phyloP scores from a whole-genome alignment of 345 rosid genomes.

The Capsella bursapastoris region DNA sequence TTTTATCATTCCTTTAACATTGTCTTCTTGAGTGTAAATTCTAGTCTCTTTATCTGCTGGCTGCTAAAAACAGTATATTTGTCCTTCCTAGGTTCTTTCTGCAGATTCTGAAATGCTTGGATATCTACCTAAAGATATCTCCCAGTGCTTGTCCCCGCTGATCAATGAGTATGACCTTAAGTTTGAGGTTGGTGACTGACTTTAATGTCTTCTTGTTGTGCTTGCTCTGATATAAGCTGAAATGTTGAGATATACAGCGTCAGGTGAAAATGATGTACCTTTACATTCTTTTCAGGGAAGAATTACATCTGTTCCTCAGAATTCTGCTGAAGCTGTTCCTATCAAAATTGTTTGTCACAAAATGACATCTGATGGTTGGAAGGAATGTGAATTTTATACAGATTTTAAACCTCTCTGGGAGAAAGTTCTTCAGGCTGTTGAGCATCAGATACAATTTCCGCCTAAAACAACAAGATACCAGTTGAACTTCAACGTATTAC shows the following conservation, averaged over 20 bases:
- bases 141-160: conserved; percentile 71
- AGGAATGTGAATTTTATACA: conserved; percentile 43
- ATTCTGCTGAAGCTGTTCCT: conserved; percentile 64
- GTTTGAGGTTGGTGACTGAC: conserved; percentile 65
- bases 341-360: conserved; percentile 57
- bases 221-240: conserved; percentile 15
- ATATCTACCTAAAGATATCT: conserved; percentile 77
- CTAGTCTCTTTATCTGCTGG: conserved; percentile 13
- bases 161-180: conserved; percentile 57
- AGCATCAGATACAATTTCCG: conserved; percentile 52
- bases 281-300: conserved; percentile 59
- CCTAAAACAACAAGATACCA: conserved; percentile 65
- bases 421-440: conserved; percentile 61
- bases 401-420: conserved; percentile 60
- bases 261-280: conserved; percentile 1
- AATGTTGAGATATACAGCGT: conserved; percentile 8
- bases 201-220: not conserved
- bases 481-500: conserved; percentile 65
- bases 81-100: conserved; percentile 62
- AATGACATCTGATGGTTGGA: conserved; percentile 38
- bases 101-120: conserved; percentile 71
- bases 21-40: conserved; percentile 12
- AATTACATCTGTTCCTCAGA: conserved; percentile 61
- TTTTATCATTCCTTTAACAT: conserved; percentile 9
- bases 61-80: not conserved